Percentiles rank a stretch among this genome's conserved stretches.
Evolutionary conservation across 805 yeast species (phyloP).

Genomic region (Tetrapisispora fleetii): DNA sequence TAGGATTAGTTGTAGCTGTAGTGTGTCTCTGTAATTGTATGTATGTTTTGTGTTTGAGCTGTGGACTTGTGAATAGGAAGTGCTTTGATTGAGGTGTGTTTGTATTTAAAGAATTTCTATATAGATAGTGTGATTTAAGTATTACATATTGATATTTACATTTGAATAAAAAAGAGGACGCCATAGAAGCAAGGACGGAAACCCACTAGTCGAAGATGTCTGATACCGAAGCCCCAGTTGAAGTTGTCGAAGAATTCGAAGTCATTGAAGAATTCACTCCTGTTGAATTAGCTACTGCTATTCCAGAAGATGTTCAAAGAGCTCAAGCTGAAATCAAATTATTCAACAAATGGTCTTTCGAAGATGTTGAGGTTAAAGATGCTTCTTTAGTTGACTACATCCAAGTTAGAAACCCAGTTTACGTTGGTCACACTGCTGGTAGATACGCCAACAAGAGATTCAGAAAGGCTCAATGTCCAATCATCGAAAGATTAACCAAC

Average conservation of each 20-base stretch:
- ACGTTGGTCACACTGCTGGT: conserved; percentile 98
- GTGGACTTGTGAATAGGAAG: too few relatives aligned
- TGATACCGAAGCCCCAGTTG: conserved; percentile 67
- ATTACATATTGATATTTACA: not conserved
- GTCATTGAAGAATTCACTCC: conserved; percentile 69
- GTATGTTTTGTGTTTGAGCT: not conserved
- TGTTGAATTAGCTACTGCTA: conserved; percentile 83
- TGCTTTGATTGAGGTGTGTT: not conserved
- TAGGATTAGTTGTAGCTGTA: not conserved
- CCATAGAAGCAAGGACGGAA: conserved; percentile 7
- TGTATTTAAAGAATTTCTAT: not conserved
- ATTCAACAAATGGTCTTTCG: conserved; percentile 99
- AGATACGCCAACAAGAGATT: conserved; percentile 99
- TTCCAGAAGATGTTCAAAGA: conserved; percentile 93
- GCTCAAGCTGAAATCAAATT: conserved; percentile 94
- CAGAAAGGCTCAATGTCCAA: conserved; percentile 99
- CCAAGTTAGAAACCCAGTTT: conserved; percentile 95
- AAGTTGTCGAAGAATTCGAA: conserved; percentile 48
- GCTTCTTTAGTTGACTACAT: conserved; percentile 97
- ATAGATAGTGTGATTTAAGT: not conserved
- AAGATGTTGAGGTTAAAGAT: conserved; percentile 95
- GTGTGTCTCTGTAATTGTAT: not conserved
- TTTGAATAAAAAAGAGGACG: not conserved
- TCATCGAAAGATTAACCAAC: conserved; percentile 98
- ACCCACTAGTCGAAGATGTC: conserved; percentile 45